These are phyloP conservation scores for Geotrichum bryndzae DNA, from an alignment of 1,139 yeast genomes.

Conservation along the genomic window DNA sequence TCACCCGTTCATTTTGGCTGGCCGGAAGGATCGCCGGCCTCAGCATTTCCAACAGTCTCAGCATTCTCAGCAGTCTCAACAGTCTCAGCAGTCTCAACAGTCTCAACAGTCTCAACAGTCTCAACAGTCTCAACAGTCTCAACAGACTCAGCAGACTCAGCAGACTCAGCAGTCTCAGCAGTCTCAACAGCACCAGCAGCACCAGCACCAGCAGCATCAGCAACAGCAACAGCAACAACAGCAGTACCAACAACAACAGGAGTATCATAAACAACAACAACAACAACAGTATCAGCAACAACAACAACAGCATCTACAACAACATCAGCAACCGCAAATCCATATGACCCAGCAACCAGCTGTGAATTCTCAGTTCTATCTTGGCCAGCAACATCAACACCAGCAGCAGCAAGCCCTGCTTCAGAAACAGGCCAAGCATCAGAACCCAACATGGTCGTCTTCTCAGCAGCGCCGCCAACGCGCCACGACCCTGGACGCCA, in stretches of 20 bases:
- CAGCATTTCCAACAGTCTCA: slow-evolving; percentile 23
- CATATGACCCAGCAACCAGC: not conserved
- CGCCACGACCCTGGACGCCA: slow-evolving; percentile 40
- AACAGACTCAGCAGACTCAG: no score
- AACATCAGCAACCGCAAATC: not conserved
- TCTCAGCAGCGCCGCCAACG: slow-evolving; percentile 31
- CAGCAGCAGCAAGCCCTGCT: slow-evolving; percentile 10
- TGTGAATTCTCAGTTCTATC: slow-evolving; percentile 9
- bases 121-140: no score
- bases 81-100: no score
- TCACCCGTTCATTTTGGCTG: slow-evolving; percentile 76
- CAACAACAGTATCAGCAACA: not conserved
- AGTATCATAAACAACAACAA: slow-evolving; percentile 4
- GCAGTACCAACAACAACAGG: slow-evolving; percentile 1
- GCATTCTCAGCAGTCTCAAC: no score
- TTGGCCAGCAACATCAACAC: slow-evolving; percentile 2
- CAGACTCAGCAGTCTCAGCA: no score
- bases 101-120: no score
- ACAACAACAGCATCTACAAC: slow-evolving; percentile 6
- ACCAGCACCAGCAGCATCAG: slow-evolving; percentile 3
- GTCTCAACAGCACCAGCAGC: not conserved
- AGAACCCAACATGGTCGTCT: not conserved
- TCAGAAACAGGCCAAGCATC: not conserved
- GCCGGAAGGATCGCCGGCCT: slow-evolving; percentile 34
- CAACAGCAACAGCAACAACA: not conserved